Conservation (phyloP, 345 rosid species). For the Brassica cretica region DNA sequence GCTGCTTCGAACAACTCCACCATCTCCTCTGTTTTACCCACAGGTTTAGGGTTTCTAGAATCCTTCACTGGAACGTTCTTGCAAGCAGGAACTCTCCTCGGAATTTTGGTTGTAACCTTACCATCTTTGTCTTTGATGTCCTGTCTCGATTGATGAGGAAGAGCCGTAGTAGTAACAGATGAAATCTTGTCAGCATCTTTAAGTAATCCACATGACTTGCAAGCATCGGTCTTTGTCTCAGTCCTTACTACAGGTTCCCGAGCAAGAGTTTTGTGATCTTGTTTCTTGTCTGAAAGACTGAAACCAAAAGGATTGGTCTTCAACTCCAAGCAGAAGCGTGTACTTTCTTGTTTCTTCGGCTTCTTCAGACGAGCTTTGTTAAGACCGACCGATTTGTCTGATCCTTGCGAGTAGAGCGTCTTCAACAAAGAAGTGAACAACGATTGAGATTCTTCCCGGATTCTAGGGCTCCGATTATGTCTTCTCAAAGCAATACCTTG, state of each 20-base stretch:
- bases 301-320: too few species aligned
- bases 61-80: background rate
- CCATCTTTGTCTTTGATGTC: background rate
- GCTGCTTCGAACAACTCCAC: slow-evolving; percentile 10
- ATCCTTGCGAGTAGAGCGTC: too few species aligned
- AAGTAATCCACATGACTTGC: background rate
- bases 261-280: too few species aligned
- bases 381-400: too few species aligned
- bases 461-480: slow-evolving; percentile 19
- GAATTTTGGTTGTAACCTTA: slow-evolving; percentile 1
- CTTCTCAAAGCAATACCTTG: slow-evolving; percentile 21
- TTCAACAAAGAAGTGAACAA: too few species aligned
- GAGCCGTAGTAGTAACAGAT: too few species aligned
- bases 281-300: too few species aligned
- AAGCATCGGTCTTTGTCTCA: background rate
- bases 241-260: background rate
- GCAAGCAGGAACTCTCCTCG: background rate
- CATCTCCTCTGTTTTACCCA: background rate
- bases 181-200: too few species aligned
- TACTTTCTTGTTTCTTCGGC: too few species aligned
- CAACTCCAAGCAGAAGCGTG: too few species aligned
- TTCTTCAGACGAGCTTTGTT: too few species aligned
- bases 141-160: background rate
- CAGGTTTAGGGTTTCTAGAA: slow-evolving; percentile 12
- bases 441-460: slow-evolving; percentile 14